Percentiles rank a stretch among this genome's conserved stretches.
These are phyloP conservation scores for Aspergillus flavus DNA, from an alignment of 2,329 filamentous ascomycete genomes.

Conservation along the genomic window DNA sequence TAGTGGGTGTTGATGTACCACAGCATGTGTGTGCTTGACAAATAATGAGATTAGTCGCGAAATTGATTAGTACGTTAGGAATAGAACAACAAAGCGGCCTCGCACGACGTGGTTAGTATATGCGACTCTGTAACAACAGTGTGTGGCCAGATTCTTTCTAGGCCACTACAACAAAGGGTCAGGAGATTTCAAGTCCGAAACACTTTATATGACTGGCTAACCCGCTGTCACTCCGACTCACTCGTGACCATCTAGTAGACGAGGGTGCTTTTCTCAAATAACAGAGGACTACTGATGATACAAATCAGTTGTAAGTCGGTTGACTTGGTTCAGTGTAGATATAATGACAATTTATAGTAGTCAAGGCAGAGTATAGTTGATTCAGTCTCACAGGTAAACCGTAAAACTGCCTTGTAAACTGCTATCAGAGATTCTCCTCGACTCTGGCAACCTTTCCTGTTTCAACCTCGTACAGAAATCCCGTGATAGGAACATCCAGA, in stretches of 20 bases:
- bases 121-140: neutral
- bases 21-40: neutral
- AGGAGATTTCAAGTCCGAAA: neutral
- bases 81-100: neutral
- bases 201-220: neutral
- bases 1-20: neutral
- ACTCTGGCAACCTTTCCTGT: constrained; percentile 60
- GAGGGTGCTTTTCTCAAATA: neutral
- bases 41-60: neutral
- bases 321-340: neutral
- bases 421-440: neutral
- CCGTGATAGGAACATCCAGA: constrained; percentile 64
- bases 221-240: neutral
- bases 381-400: too few species aligned
- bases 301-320: neutral
- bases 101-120: neutral
- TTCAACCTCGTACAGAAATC: constrained; percentile 79
- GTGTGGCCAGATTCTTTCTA: neutral
- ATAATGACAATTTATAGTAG: too few species aligned
- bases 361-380: neutral
- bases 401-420: too few species aligned
- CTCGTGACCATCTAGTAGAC: neutral
- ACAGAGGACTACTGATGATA: neutral
- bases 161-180: neutral
- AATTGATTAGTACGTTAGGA: neutral